These are phyloP conservation scores for Rhododendron simsii DNA, from an alignment of 148 eudicot species.

Conservation along the genomic window DNA sequence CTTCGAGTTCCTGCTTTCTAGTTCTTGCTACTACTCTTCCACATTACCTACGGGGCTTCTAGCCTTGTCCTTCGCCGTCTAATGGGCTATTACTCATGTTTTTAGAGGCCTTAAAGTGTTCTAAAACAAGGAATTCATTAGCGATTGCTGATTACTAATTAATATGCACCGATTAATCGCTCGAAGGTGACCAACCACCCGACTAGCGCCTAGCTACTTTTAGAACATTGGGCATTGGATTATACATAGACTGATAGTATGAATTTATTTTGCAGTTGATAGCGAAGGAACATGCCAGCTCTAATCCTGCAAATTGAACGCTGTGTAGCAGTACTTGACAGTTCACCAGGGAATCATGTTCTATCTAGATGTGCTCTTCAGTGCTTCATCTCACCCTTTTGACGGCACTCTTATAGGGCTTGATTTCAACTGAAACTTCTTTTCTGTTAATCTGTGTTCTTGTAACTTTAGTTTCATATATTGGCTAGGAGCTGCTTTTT, in stretches of 20 bases:
- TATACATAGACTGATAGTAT: not conserved
- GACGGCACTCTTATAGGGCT: not conserved
- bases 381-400: not conserved
- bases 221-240: too few species aligned
- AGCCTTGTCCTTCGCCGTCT: not conserved
- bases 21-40: not conserved
- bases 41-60: not conserved
- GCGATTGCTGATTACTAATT: too few species aligned
- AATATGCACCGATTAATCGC: too few species aligned
- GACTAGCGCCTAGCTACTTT: too few species aligned
- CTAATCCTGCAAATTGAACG: not conserved
- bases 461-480: too few species aligned
- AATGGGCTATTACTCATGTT: not conserved
- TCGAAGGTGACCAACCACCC: too few species aligned
- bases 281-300: not conserved
- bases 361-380: not conserved
- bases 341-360: not conserved
- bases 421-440: not conserved
- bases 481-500: too few species aligned
- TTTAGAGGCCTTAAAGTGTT: not conserved
- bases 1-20: not conserved
- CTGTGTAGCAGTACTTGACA: not conserved
- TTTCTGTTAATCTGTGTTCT: too few species aligned
- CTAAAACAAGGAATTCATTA: too few species aligned
- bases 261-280: not conserved